Evolutionary conservation across 257 asterid species (phyloP), one percentile per base, ranked within the genome.

Genomic region (Linaria vulgaris): DNA sequence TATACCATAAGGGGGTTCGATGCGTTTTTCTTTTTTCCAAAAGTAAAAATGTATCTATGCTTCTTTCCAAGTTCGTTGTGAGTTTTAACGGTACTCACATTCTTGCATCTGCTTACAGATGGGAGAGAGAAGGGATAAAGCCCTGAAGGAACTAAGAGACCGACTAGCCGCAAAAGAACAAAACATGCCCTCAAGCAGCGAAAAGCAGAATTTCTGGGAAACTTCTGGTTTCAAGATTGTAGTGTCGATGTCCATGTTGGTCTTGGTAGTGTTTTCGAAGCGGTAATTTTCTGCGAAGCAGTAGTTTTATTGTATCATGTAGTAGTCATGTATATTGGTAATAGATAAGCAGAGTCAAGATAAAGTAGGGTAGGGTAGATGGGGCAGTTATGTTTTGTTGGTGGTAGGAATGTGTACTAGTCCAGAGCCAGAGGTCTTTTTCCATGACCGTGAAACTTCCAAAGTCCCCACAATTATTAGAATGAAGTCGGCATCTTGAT

Each of bases 61-160:
- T 34, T n/a, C 63, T 34, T 37, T 5, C 16, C 10, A 57, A 19
- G 38, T 57, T 34, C 9, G 31, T 34, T 3, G 5, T 34, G 5
- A 27, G 34, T n/a, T n/a, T 1, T 2, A 47, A 47, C 17, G 0
- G 30, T 15, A 44, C 41, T n/a, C 17, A 34, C 15, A 20, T 41
- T 48, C 37, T 24, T 20, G 5, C 13, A 6, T 47, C 11, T 21
- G 1, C 34, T 5, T 61, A 21, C 74, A 92, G 99, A 85, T 85
- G 97, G 97, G 99, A 43, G 99, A 87, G 64, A 75, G 88, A 23
- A 78, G 95, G 50, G 96, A 89, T 61, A 85, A 76, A 79, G 85
- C 96, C 16, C 64, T 92, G 53, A 87, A 87, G 72, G 96, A 89
- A 60, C 88, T 92, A 54, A 80, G 85, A 70, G 97, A 87, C 72